Evolutionary conservation across 257 asterid species (phyloP).

Genomic region (Vinca minor): DNA sequence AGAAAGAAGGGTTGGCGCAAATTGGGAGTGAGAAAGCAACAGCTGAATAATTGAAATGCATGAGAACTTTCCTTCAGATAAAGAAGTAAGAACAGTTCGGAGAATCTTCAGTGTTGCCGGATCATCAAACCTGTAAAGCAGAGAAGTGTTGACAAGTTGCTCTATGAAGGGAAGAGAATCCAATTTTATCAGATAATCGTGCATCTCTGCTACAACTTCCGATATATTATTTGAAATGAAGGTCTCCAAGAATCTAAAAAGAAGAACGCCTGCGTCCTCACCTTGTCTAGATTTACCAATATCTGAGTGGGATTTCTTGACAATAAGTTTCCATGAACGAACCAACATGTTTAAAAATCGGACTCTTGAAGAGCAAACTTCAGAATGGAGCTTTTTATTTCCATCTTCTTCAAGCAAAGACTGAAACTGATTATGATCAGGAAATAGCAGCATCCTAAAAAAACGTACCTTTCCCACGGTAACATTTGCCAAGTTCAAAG

Average conservation of each 20-base stretch:
- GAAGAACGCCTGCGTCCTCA: slow-evolving; percentile 29
- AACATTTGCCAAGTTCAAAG: slow-evolving; percentile 54
- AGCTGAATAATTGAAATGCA: slow-evolving; percentile 50
- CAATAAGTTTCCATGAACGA: slow-evolving; percentile 56
- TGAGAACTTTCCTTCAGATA: slow-evolving; percentile 58
- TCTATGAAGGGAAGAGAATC: slow-evolving; percentile 56
- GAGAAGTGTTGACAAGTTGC: slow-evolving; percentile 51
- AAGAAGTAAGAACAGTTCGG: slow-evolving; percentile 41
- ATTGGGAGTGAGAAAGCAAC: slow-evolving; percentile 73
- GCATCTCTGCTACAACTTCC: slow-evolving; percentile 45
- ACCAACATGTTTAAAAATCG: slow-evolving; percentile 49
- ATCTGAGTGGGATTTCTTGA: slow-evolving; percentile 35
- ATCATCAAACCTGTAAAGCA: slow-evolving; percentile 77
- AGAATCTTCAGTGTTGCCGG: slow-evolving; percentile 54
- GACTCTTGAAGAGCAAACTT: slow-evolving; percentile 40
- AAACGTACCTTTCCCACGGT: slow-evolving; percentile 57
- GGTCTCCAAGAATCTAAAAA: slow-evolving; percentile 59
- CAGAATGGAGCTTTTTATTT: slow-evolving; percentile 20
- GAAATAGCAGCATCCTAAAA: slow-evolving; percentile 51
- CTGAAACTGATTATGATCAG: slow-evolving; percentile 23
- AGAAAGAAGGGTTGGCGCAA: slow-evolving; percentile 38
- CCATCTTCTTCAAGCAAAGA: slow-evolving; percentile 26
- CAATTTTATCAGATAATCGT: slow-evolving; percentile 43
- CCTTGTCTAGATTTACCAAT: slow-evolving; percentile 27
- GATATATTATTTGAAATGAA: slow-evolving; percentile 44